Evolutionary conservation across 768 basidiomycete species (phyloP), one percentile per base, ranked within the genome.

Genomic region (Baorangia bicolor): DNA sequence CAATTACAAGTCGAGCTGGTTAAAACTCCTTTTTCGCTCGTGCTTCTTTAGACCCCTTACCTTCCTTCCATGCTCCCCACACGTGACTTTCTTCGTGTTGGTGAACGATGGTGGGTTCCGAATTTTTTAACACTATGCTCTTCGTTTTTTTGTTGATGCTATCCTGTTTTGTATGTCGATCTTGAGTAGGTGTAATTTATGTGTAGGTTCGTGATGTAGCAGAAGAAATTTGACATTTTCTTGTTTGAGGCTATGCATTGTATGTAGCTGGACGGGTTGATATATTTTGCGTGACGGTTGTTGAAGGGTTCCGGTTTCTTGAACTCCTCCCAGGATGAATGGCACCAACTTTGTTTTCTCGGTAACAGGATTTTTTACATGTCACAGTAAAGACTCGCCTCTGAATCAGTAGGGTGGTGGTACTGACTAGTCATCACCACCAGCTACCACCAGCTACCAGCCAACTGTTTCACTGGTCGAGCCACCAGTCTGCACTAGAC

Each of bases 1-100:
- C 56, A 57, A 60, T 69, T 37, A 37, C 64, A 56, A 57, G 57
- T 55, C 49, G 56, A 35, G 53, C 45, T 40, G 5, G 25, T 18
- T 53, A 2, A 37, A 28, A 11, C 0, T 20, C 23, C 7, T 5
- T 44, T 45, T 23, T 11, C 20, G 6, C 27, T 47, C 48, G 34
- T 35, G 33, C 13, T 47, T 44, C 16, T 33, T 38, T 43, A 35
- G 34, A 28, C 21, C 38, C n/a, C 20, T 31, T 33, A 28, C 35
- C 20, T 30, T 45, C n/a, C 20, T 53, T 45, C 31, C 25, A 11
- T 31, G 25, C 2, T 39, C 8, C 21, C 21, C 11, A 41, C 38
- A n/a, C 33, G 39, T 51, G 43, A 38, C 21, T 40, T 47, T 33
- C 44, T 18, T 49, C 47, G 31, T 37, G 20, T 38, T 38, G n/a